Evolutionary conservation across 192 early-diverging fungal species (phyloP).

Genomic region (Gigaspora rosea): DNA sequence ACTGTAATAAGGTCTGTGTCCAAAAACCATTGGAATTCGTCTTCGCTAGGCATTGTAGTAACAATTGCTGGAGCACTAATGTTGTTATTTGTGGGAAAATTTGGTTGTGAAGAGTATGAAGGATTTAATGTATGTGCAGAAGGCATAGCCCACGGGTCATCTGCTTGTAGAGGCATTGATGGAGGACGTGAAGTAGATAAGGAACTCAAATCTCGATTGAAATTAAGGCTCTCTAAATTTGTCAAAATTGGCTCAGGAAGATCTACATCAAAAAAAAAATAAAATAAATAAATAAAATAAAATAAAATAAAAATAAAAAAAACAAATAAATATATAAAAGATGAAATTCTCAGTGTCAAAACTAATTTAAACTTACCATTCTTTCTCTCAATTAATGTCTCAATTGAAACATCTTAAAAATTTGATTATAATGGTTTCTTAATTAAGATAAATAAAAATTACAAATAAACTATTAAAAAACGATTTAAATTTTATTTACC

Average conservation of each 20-base stretch:
- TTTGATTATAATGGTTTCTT: neutral
- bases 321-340: neutral
- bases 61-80: neutral
- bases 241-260: constrained; percentile 62
- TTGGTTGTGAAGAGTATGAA: neutral
- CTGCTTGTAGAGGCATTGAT: constrained; percentile 40
- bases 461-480: neutral
- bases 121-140: neutral
- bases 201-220: constrained; percentile 37
- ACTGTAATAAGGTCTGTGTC: constrained; percentile 59
- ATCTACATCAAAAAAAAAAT: constrained; percentile 39
- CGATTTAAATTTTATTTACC: constrained; percentile 34
- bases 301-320: constrained; percentile 12
- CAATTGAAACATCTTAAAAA: constrained; percentile 58
- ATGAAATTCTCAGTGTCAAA: neutral
- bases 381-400: constrained; percentile 63
- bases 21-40: constrained; percentile 56
- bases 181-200: constrained; percentile 32
- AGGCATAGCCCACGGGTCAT: constrained; percentile 60
- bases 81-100: neutral
- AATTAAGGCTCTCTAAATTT: constrained; percentile 52
- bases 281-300: neutral
- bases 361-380: constrained; percentile 45
- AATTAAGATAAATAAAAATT: neutral
- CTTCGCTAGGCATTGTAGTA: constrained; percentile 23